Evolutionary conservation across 2,329 filamentous ascomycete species (phyloP), one percentile per base, ranked within the genome.

Genomic region (Clarireedia paspali): DNA sequence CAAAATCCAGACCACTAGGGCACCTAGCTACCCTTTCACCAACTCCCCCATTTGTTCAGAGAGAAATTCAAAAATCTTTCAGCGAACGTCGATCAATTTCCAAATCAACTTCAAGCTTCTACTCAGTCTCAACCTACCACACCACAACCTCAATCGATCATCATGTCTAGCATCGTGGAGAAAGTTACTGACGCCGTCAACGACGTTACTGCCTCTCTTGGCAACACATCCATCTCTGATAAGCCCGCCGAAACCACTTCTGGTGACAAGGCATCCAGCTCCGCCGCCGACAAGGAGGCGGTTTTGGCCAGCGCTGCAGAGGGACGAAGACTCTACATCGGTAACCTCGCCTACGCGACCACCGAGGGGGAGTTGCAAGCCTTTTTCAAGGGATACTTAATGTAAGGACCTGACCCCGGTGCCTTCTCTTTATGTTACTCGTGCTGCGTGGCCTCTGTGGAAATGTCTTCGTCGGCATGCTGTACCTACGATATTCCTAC

Each of bases 321-420:
- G 83, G 92, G 94, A 76, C 90, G 94, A 81, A 90, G 94, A 80
- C 88, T 99, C 71, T 99, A 99, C 81, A 97, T 99, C 81, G 94
- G 94, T 82, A 99, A 99, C 83, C 89, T 99, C 85, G 94, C 94
- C 72, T 99, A 99, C 77, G 91, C 92, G 87, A 97, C 94, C 86
- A 96, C 91, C 76, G 94, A 97, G 89, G 94, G 89, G 87, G 91
- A 96, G 87, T 90, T 99, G 84, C 96, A 95, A 83, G 89, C 94
- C 70, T 99, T 99, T 84, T 99, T 99, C 88, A 92, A 94, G 83
- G 89, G 87, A 77, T 97, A 96, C 83, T 88, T 94, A 81, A 90
- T 99, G 94, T 99, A 84, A 83, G 92, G 7, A 40, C 89, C 24
- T 12, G 9, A 14, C 53, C 40, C 36, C 7, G 9, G 27, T n/a